These are phyloP conservation scores for Eremochloa ophiuroides DNA, from an alignment of 176 grass and related monocot species.

Conservation along the genomic window DNA sequence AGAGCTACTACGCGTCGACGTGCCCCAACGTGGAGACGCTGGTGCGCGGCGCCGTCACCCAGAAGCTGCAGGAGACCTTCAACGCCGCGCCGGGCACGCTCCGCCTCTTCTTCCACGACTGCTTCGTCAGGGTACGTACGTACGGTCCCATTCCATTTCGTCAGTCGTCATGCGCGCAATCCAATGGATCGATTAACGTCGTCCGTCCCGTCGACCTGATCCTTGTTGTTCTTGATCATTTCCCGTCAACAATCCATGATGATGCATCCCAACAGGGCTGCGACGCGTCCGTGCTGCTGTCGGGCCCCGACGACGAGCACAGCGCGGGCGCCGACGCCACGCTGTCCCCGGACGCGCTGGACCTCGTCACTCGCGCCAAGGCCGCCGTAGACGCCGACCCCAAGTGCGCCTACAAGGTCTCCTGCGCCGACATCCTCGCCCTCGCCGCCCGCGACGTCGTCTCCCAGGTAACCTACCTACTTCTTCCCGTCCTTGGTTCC, in stretches of 20 bases:
- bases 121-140: conserved; percentile 60
- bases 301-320: conserved; percentile 42
- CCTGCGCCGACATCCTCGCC: conserved; percentile 76
- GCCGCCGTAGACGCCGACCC: conserved; percentile 64
- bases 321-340: conserved; percentile 55
- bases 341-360: conserved; percentile 54
- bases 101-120: conserved; percentile 89
- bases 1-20: conserved; percentile 49
- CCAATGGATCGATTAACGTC: neutral
- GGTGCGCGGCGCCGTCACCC: conserved; percentile 49
- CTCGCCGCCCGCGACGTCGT: conserved; percentile 71
- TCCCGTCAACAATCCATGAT: neutral
- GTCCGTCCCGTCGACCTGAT: neutral
- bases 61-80: conserved; percentile 44
- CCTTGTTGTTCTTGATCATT: neutral
- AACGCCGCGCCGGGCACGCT: conserved; percentile 70
- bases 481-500: too few species aligned
- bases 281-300: conserved; percentile 70
- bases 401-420: conserved; percentile 57
- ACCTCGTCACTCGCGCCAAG: conserved; percentile 63
- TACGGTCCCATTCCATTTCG: neutral
- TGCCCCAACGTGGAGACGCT: conserved; percentile 69
- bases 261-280: conserved; percentile 44
- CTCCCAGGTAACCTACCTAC: conserved; percentile 43
- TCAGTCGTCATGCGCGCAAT: neutral